Conservation (phyloP, 495 filamentous ascomycete genomes). For the Tuber magnatum region DNA sequence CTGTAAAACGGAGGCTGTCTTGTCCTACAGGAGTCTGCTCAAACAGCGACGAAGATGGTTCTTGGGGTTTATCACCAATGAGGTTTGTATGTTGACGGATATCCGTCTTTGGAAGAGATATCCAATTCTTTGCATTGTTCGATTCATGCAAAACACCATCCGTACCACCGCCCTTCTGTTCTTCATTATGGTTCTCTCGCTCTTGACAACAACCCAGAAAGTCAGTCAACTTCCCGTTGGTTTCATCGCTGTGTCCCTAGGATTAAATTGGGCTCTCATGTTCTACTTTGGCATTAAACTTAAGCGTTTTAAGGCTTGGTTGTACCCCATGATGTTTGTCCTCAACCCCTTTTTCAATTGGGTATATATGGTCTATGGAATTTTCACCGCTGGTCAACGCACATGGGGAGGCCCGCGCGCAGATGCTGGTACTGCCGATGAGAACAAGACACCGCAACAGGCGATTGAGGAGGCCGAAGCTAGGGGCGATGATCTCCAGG, state of each 20-base stretch:
- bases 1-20: constrained; percentile 96
- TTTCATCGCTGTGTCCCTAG: constrained; percentile 91
- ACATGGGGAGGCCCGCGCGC: constrained; percentile 96
- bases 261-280: constrained; percentile 94
- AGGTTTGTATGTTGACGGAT: constrained; percentile 97
- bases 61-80: constrained; percentile 95
- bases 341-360: constrained; percentile 97
- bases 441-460: constrained; percentile 69
- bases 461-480: constrained; percentile 73
- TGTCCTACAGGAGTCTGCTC: constrained; percentile 74
- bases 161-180: constrained; percentile 91
- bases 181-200: constrained; percentile 85
- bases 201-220: constrained; percentile 75
- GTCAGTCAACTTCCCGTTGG: constrained; percentile 75
- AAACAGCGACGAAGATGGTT: constrained; percentile 98
- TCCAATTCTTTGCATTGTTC: constrained; percentile 76
- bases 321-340: constrained; percentile 93
- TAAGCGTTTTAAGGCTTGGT: constrained; percentile 82
- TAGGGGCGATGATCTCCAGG: constrained; percentile 82
- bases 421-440: constrained; percentile 79
- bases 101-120: constrained; percentile 85
- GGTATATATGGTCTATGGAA: constrained; percentile 86
- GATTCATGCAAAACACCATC: constrained; percentile 95
- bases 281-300: constrained; percentile 86
- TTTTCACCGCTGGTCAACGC: constrained; percentile 86